Percentiles rank a stretch among this genome's conserved stretches.
These are phyloP conservation scores for Pichia nanzhaoensis DNA, from an alignment of 805 yeast species.

Conservation along the genomic window DNA sequence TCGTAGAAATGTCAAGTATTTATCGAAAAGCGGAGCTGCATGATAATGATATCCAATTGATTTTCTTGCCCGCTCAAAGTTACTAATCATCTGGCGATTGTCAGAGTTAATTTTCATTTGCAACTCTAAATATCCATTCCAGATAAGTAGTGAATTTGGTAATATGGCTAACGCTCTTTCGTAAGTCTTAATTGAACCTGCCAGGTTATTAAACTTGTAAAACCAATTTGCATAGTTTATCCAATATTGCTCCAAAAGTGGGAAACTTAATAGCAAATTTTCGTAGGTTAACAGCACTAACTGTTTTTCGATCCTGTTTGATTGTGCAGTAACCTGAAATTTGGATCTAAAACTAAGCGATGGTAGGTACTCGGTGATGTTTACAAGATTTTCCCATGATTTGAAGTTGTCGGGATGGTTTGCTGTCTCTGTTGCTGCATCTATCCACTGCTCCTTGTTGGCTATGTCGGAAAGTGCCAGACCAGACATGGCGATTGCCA, in stretches of 20 bases:
- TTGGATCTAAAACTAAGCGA: conserved; percentile 9
- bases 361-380: conserved; percentile 27
- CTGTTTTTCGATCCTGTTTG: conserved; percentile 1
- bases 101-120: conserved; percentile 26
- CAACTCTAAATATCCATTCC: conserved; percentile 45
- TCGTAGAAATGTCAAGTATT: conserved; percentile 39
- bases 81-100: conserved; percentile 27
- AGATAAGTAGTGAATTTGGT: conserved; percentile 41
- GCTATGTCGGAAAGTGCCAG: conserved; percentile 17
- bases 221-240: conserved; percentile 45
- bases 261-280: conserved; percentile 40
- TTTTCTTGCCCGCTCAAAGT: conserved; percentile 42
- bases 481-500: not conserved
- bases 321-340: conserved; percentile 1
- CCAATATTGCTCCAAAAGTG: conserved; percentile 51
- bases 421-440: conserved; percentile 28
- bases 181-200: conserved; percentile 32
- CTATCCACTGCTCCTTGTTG: conserved; percentile 25
- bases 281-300: conserved; percentile 31
- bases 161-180: conserved; percentile 33
- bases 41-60: conserved; percentile 48
- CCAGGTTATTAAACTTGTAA: conserved; percentile 38
- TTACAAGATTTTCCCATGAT: conserved; percentile 34
- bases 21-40: conserved; percentile 43
- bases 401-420: conserved; percentile 29